Base-by-base conservation (phyloP, 805 yeast genomes). In the Candida endomychidarum region DNA sequence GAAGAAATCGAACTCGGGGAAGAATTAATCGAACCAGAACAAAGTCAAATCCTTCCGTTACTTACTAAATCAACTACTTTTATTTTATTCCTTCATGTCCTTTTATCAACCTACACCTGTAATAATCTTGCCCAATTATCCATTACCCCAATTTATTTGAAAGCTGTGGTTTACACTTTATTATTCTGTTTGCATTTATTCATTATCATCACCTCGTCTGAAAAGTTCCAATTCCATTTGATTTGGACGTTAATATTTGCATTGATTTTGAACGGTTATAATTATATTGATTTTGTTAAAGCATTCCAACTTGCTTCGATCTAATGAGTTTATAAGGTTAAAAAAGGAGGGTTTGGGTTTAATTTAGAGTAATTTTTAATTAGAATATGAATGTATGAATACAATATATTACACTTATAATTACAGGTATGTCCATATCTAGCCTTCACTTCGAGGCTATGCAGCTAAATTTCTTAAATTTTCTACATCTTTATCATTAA, bases 401-500 rank as follows among this genome's bases (percentile, higher is more conserved):
- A 27, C 19, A 29, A 8, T 33, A 35, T 26, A 35, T 9, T 25
- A 25, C 31, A 25, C 9, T 23, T 7, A 19, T 32, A 12, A n/a
- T 19, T 32, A 32, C 35, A 21, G 14, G 6, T 29, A 25, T 11
- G 10, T 14, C n/a, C n/a, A n/a, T n/a, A n/a, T n/a, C n/a, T n/a
- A n/a, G n/a, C n/a, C n/a, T n/a, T n/a, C n/a, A n/a, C n/a, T n/a
- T n/a, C 5, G 8, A 30, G 17, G 11, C 16, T 18, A 15, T 5
- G 9, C 5, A 3, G 17, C 6, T 14, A 38, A 19, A 19, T 24
- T 37, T 12, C 34, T 30, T 6, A 41, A 18, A 24, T 41, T 41
- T 9, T 37, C 37, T 3, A 41, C 40, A 31, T 41, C 40, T n/a
- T 27, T 19, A 4, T 31, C 37, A 25, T 18, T n/a, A 3, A 31